phyloP scores from a whole-genome alignment of 331 rosid species.

The Ulmus americana region DNA sequence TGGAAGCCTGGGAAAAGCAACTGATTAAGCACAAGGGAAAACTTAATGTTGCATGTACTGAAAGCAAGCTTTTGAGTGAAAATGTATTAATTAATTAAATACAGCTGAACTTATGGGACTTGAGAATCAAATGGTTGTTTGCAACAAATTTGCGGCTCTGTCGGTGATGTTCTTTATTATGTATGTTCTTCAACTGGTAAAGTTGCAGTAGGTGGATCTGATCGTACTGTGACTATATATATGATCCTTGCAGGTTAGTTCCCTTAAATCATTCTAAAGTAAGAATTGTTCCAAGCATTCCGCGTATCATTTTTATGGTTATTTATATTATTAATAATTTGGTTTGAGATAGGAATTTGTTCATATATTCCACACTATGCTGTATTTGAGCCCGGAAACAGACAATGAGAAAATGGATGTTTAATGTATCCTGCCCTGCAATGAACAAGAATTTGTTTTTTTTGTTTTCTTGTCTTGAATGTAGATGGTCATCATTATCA shows the following conservation, averaged over 20 bases:
- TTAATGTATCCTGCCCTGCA: not conserved
- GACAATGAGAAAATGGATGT: not conserved
- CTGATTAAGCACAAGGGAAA: no score
- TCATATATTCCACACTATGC: no score
- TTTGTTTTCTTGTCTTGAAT: conserved; percentile 24
- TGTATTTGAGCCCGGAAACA: no score
- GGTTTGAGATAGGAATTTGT: no score
- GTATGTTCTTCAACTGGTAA: conserved; percentile 69
- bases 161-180: conserved; percentile 66
- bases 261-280: conserved; percentile 9
- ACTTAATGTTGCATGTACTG: no score
- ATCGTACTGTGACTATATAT: conserved; percentile 76
- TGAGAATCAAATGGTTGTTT: conserved; percentile 81
- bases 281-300: conserved; percentile 16
- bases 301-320: no score
- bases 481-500: conserved; percentile 55
- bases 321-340: not conserved
- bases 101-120: conserved; percentile 82
- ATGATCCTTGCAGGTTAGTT: conserved; percentile 88
- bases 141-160: conserved; percentile 58
- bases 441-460: conserved; percentile 19
- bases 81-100: conserved; percentile 7
- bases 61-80: no score
- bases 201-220: conserved; percentile 81
- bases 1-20: no score